These are phyloP conservation scores for Pichia sp. DNA, from an alignment of 1,139 yeast species.

Conservation along the genomic window DNA sequence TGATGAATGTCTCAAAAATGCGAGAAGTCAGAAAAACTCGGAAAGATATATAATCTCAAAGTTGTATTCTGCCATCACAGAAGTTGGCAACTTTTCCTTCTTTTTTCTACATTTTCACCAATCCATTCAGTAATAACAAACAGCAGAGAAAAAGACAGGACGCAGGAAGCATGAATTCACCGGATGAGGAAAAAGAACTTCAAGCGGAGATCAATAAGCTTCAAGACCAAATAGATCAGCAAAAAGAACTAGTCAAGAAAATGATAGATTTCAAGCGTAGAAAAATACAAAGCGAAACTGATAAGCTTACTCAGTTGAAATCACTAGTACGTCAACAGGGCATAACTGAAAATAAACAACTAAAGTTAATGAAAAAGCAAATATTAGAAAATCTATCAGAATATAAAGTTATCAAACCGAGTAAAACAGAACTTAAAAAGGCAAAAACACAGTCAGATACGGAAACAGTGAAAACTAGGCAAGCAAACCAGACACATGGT, in stretches of 20 bases:
- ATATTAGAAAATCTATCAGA: neutral
- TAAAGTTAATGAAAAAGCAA: conserved; percentile 9
- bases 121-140: no score
- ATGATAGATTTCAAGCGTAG: conserved; percentile 9
- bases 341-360: conserved; percentile 2
- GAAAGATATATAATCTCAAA: no score
- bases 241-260: conserved; percentile 13
- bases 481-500: conserved; percentile 8
- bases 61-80: no score
- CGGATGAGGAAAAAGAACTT: conserved; percentile 20
- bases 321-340: conserved; percentile 3
- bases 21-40: no score
- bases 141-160: no score
- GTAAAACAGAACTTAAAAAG: neutral
- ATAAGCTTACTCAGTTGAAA: conserved; percentile 16
- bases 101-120: no score
- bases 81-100: no score
- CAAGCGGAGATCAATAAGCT: conserved; percentile 18
- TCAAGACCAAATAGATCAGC: conserved; percentile 19
- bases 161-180: conserved; percentile 8
- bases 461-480: no score
- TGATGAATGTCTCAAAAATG: no score
- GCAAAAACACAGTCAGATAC: neutral
- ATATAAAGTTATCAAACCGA: neutral
- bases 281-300: neutral